These are phyloP conservation scores for Monosporascus ibericus DNA, from an alignment of 2,329 filamentous ascomycete species.

Conservation along the genomic window DNA sequence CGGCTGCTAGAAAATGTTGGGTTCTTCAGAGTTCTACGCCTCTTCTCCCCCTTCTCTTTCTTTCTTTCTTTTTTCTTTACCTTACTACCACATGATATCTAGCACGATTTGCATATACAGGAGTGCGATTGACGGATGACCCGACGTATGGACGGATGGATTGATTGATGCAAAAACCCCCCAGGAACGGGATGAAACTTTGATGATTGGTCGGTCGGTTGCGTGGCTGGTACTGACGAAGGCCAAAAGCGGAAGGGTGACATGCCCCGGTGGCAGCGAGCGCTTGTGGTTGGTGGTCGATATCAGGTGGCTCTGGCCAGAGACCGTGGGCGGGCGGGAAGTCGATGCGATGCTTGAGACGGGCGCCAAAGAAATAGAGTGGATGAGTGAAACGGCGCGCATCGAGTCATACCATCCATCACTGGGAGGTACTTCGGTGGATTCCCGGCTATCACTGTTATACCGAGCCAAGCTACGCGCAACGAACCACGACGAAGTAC, in stretches of 20 bases:
- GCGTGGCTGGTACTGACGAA: not conserved
- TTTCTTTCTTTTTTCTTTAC: not conserved
- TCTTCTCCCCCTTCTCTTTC: not conserved
- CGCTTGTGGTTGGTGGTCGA: not conserved
- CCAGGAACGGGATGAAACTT: not conserved
- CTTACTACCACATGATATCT: not conserved
- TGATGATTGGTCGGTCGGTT: not conserved
- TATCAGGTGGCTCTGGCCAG: no score
- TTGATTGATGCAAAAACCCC: not conserved
- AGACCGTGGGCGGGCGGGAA: no score
- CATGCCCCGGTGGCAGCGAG: no score
- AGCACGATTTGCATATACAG: conserved; percentile 1
- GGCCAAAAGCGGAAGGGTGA: no score
- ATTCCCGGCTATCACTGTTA: no score
- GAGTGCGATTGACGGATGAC: not conserved
- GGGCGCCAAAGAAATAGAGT: no score
- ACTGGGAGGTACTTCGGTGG: no score
- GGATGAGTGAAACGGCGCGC: no score
- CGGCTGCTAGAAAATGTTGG: not conserved
- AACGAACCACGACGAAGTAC: no score
- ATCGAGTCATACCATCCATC: no score
- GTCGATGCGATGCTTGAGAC: no score
- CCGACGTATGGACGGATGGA: not conserved
- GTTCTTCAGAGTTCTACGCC: not conserved
- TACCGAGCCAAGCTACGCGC: no score